These are phyloP conservation scores for Coffea humblotiana DNA, from an alignment of 305 asterid genomes.

Conservation along the genomic window DNA sequence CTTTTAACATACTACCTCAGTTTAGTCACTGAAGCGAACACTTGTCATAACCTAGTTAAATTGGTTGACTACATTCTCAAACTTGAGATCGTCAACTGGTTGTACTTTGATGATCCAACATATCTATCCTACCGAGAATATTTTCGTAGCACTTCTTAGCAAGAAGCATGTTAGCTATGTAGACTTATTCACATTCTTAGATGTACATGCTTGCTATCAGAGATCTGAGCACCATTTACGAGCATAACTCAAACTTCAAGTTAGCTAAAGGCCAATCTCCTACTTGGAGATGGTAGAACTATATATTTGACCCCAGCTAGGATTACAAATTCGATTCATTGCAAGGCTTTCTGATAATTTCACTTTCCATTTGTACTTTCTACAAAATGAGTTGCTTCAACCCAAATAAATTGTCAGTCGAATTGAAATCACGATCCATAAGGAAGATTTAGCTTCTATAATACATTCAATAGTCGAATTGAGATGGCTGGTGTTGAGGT, in stretches of 20 bases:
- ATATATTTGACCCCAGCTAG: background rate
- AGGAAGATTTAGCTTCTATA: background rate
- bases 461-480: background rate
- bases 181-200: background rate
- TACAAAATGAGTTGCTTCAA: background rate
- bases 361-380: background rate
- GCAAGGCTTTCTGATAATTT: background rate
- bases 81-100: background rate
- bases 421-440: background rate
- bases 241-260: background rate
- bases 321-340: background rate
- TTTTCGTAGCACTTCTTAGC: background rate
- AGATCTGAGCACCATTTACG: background rate
- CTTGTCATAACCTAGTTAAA: background rate
- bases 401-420: background rate
- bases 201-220: background rate
- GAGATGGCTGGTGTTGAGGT: background rate
- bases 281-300: background rate
- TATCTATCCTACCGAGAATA: background rate
- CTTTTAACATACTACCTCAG: constrained; percentile 9
- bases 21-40: background rate
- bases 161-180: background rate
- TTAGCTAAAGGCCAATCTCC: background rate
- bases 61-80: background rate
- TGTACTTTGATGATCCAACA: background rate